Base-by-base conservation (phyloP, 371 early-diverging fungal genomes). In the Saksenaea vasiformis region DNA sequence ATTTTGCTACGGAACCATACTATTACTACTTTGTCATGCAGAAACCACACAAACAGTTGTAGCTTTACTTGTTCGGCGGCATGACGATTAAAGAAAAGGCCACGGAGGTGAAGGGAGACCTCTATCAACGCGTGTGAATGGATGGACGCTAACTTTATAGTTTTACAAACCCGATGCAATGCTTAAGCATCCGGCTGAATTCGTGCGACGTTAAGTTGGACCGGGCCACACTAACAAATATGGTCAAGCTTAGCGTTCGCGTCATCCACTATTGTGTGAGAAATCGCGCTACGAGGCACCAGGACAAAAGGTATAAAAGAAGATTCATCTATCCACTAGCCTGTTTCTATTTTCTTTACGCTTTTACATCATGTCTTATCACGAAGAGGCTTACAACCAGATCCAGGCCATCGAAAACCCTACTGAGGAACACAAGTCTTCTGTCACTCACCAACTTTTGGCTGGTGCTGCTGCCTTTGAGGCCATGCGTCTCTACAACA, bases 391-490 rank as follows among this genome's bases (percentile, higher is more conserved):
- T 34, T 70, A 76, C 74, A 56, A 65, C 1, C 56, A 70, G n/a
- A 62, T 73, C 56, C 60, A 70, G 24, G 53, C 38, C 35, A 59
- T 66, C 19, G 27, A 66, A 7, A 22, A 10, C 27, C 67, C 67
- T 39, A 58, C 51, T 51, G 67, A 67, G 19, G 56, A 66, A 31
- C 78, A 80, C 68, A 66, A 82, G 71, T 58, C 66, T 51, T 34
- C 35, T 51, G 68, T 73, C 69, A 61, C 76, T 39, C 82, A 82
- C 61, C 74, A 82, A 43, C 54, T 79, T 44, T 70, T 82, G 24
- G 69, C 65, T 35, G 69, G 60, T 47, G 66, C 78, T 26, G 79
- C 76, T 38, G 77, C 75, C 31, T 80, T 77, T 51, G 80, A 77
- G 53, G 80, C 80, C 54, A 73, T 75, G 71, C 74, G 56, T 61